Evolutionary conservation across 2,329 filamentous ascomycete genomes (phyloP), one percentile per base, ranked within the genome.

Genomic region (Phoma sp.): DNA sequence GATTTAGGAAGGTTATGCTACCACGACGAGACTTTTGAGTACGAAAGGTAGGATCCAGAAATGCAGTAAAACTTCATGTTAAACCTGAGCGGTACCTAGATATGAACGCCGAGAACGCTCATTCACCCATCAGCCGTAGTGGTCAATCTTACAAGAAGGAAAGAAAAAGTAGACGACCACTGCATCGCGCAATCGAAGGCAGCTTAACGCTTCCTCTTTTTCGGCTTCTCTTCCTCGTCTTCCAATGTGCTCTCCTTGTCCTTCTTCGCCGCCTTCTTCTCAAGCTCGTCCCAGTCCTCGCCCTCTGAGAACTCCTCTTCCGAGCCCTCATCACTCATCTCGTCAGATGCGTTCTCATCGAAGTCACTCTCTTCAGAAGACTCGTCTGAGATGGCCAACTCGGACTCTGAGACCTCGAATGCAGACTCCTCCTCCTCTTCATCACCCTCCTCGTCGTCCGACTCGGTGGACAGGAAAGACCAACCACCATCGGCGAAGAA

Each of bases 401-500:
- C 95, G 3, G 87, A 89, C 56, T 96, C 93, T 22, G 86, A 88
- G 48, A 96, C 89, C 76, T 98, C 95, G 67, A 97, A 99, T 7
- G 90, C 93, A 3, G 87, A 91, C 76, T 98, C 95, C 58, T 95
- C 90, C 49, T 95, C 90, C 59, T 91, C 89, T 9, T 89, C 87
- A 1, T 86, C 87, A 1, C 80, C 85, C 38, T 84, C 90, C 61
- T 96, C 92, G 11, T 86, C 90, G 69, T 98, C 95, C 0, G 89
- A 92, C 55, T 97, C 93, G 32, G 88, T 88, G 48, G 88, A 87
- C 55, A 99, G 75, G 84, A 99, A 98, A 1, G 86, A 89, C 95
- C 95, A 99, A 40, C 95, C 95, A 29, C 96, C 95, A 61, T 98
- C 93, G 4, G 83, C 86, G 76, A 97, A 99, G 85, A 99, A 99